These are phyloP conservation scores for Triangularia verruculosa DNA, from an alignment of 2,329 filamentous ascomycete genomes.

Conservation along the genomic window DNA sequence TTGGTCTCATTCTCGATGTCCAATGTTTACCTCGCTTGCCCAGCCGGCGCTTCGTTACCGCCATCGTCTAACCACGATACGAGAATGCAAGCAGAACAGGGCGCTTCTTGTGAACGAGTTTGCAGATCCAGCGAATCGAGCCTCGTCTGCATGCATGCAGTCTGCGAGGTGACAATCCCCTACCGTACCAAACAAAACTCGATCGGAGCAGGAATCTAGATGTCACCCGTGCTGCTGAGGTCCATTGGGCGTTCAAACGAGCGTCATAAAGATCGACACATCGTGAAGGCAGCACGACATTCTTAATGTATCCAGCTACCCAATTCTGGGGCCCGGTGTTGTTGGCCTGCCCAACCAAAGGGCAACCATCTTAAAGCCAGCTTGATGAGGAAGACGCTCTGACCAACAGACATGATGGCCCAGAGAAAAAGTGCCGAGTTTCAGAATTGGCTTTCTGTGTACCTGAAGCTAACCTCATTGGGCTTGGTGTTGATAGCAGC, in stretches of 20 bases:
- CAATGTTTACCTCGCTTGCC: background rate
- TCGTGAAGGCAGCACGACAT: background rate
- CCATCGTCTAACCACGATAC: background rate
- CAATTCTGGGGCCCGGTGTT: background rate
- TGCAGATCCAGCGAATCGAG: background rate
- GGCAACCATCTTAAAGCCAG: background rate
- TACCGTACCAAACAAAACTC: background rate
- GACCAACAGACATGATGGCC: background rate
- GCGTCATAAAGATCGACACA: background rate
- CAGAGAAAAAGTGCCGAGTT: background rate
- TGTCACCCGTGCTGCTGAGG: background rate
- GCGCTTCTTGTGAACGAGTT: background rate
- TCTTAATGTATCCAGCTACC: background rate
- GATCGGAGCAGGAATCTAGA: background rate
- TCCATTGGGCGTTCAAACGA: background rate
- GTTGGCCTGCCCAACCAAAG: background rate
- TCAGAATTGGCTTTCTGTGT: background rate
- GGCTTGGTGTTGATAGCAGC: background rate
- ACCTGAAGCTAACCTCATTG: slow-evolving; percentile 1
- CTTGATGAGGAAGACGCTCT: background rate
- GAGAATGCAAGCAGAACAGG: background rate
- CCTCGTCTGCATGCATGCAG: background rate
- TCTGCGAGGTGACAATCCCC: slow-evolving; percentile 4
- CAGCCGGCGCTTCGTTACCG: slow-evolving; percentile 9
- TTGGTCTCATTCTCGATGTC: background rate